Evolutionary conservation across 2,329 filamentous ascomycete genomes (phyloP), one percentile per base, ranked within the genome.

Genomic region (Pseudodiploospora longispora): DNA sequence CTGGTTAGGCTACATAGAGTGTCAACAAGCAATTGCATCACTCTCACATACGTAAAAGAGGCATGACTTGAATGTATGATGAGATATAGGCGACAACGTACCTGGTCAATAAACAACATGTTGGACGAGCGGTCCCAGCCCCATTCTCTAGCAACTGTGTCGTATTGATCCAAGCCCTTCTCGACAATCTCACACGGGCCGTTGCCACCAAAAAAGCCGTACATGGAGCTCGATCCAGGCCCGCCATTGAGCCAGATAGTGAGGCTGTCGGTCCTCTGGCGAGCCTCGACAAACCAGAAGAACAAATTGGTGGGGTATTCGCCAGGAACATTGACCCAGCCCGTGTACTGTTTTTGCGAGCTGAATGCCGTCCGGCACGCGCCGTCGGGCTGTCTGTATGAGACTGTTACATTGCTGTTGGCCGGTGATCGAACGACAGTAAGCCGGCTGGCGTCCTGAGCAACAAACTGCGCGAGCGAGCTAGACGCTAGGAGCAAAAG

Each of bases 231-330:
- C 38, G 71, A 72, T 4, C 82, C 82, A 2, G 82, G 81, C 2
- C 82, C 81, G 41, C 82, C 82, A 59, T 83, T 83, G 50, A 85
- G 68, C 77, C 78, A 85, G 55, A 84, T 74, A 3, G 78, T 69
- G 46, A 73, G 55, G 41, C 59, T 59, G 9, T 69, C 60, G 4
- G 69, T 70, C 4, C 57, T 58, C 46, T 70, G 57, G 27, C 69
- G 67, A 10, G 67, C 68, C 40, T 65, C 67, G 38, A 74, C 66
- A 47, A 71, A 73, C 70, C 69, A 74, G 53, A 74, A 74, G 58
- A 74, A 74, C 4, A 72, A 52, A 51, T 72, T 77, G 36, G 72
- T 72, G 12, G 70, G 62, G 51, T 70, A 76, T 29, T 66, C 61
- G 37, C 70, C 80, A 5, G 80, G 78, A 5, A 86, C 62, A 42